Percentiles rank a stretch among this genome's conserved stretches.
Conservation (phyloP, 1,139 yeast species). For the Blastobotrys capitulatus region DNA sequence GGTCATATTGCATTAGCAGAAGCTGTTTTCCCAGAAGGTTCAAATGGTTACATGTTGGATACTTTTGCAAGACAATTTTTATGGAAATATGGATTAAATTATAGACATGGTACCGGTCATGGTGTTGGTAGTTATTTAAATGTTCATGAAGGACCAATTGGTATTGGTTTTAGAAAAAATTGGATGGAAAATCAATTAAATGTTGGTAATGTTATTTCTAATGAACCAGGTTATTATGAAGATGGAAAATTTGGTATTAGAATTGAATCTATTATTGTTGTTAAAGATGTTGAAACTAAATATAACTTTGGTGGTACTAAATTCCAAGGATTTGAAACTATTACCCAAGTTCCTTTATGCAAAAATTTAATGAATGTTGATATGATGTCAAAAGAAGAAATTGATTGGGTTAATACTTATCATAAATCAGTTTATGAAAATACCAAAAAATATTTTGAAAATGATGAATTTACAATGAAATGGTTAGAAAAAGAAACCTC, state of each 20-base stretch:
- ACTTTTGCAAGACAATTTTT: conserved; percentile 82
- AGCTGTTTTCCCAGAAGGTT: conserved; percentile 78
- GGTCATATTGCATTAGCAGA: conserved; percentile 82
- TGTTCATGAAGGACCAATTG: conserved; percentile 96
- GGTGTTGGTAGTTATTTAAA: conserved; percentile 92
- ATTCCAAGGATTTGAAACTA: conserved; percentile 74
- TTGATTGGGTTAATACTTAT: conserved; percentile 60
- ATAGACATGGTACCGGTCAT: conserved; percentile 96
- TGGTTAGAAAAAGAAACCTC: conserved; percentile 78
- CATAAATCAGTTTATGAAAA: conserved; percentile 58
- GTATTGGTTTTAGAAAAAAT: conserved; percentile 65
- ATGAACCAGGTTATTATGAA: conserved; percentile 95
- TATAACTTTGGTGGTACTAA: conserved; percentile 45
- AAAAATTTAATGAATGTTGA: conserved; percentile 54
- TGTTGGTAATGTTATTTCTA: conserved; percentile 76
- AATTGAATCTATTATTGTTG: conserved; percentile 74
- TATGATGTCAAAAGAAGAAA: conserved; percentile 60
- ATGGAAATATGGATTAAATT: conserved; percentile 86
- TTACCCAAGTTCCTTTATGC: conserved; percentile 86
- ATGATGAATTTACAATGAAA: conserved; percentile 42
- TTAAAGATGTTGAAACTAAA: conserved; percentile 44
- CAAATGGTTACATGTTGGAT: conserved; percentile 80
- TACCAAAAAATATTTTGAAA: conserved; percentile 44
- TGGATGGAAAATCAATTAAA: conserved; percentile 39
- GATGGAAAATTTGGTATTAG: conserved; percentile 92